Evolutionary conservation across 352 stramenopile species (phyloP), one percentile per base, ranked within the genome.

Genomic region (Pythium insidiosum): DNA sequence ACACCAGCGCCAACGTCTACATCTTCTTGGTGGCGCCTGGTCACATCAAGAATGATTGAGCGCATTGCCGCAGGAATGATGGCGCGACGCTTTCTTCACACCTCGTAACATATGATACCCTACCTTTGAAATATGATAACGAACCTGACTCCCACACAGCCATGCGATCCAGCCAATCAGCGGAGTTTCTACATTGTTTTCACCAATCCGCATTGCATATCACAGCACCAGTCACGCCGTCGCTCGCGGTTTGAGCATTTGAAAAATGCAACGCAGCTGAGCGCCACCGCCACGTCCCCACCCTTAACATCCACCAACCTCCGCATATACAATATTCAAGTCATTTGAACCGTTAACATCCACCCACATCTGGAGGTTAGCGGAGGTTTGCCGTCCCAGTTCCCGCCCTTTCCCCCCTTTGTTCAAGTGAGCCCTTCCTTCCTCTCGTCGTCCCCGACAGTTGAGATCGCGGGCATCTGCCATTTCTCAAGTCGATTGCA

Each of bases 21-120:
- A 69, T 66, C 43, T 69, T 69, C 34, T 39, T 69, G 1, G 51
- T 49, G 0, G 60, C 60, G 16, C 60, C 60, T 3, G 26, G 31
- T 1, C 24, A 50, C 33, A 36, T 50, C 24, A 50, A 33, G 33
- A 50, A 50, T 23, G 33, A 50, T 9, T 49, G 28, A 38, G 28
- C 5, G 16, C 13, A 33, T n/a, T n/a, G n/a, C n/a, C n/a, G n/a
- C 31, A 6, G 31, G 9, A 7, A 19, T 6, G 31, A 18, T 19
- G 28, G 10, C 5, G 5, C 7, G 7, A n/a, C 7, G 7, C 10
- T 6, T 19, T 10, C 30, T 43, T 7, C 37, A 11, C 20, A 19
- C 30, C 3, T 29, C 12, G 18, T 43, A 43, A 29, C 6, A n/a
- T 43, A 26, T 43, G 12, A 9, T 24, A 13, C 15, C 15, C 34